A percentile compares a stretch with the other conserved stretches of the same genome.
Conservation (phyloP, 2,329 filamentous ascomycete species). For the Helotiales sp. region DNA sequence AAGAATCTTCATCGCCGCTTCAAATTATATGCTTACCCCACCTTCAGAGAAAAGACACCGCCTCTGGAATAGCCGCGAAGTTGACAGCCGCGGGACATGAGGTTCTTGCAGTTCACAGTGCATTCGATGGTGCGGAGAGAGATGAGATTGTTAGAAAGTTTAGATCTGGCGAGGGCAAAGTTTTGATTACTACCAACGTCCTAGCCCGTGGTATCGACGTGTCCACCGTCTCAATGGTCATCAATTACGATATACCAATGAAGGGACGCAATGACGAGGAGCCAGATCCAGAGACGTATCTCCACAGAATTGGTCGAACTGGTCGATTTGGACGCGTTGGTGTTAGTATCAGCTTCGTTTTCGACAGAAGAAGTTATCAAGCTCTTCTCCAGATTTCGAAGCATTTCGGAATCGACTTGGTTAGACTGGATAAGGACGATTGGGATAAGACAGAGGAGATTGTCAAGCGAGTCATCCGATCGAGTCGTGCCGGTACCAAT, state of each 20-base stretch:
- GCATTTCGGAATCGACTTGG: constrained; percentile 78
- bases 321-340: constrained; percentile 96
- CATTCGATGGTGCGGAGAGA: constrained; percentile 79
- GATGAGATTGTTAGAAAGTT: constrained; percentile 86
- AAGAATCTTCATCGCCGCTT: constrained; percentile 31
- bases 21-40: neutral
- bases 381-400: constrained; percentile 78
- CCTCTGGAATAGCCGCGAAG: constrained; percentile 77
- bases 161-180: constrained; percentile 83
- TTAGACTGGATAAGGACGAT: constrained; percentile 78
- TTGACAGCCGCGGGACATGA: constrained; percentile 91
- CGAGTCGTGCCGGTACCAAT: constrained; percentile 57
- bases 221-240: constrained; percentile 91
- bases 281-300: constrained; percentile 91
- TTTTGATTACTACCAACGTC: constrained; percentile 97
- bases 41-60: constrained; percentile 80
- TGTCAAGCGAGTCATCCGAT: constrained; percentile 80
- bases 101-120: constrained; percentile 86
- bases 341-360: constrained; percentile 93
- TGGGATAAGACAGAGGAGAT: constrained; percentile 88
- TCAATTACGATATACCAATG: constrained; percentile 91
- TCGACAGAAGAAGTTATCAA: constrained; percentile 77
- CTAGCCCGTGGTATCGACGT: constrained; percentile 95
- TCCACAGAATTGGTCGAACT: constrained; percentile 96
- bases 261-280: constrained; percentile 75